Evolutionary conservation across 2,329 filamentous ascomycete genomes (phyloP).

Genomic region (Ceratocystiopsis brevicomis): DNA sequence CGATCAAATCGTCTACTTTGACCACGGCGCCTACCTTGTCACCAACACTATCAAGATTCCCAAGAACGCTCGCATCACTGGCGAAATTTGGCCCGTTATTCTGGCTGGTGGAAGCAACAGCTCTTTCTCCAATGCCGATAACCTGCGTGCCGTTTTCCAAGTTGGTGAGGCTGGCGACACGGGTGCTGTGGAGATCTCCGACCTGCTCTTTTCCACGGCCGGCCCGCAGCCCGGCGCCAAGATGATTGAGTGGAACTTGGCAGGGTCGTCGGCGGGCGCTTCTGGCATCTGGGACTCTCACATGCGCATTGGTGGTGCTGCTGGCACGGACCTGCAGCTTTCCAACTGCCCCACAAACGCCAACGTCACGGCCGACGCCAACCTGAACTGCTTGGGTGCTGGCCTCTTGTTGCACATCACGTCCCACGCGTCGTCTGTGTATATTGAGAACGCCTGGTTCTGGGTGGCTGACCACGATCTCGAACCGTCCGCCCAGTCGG

Average conservation of each 20-base stretch:
- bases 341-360: slow-evolving; percentile 65
- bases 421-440: slow-evolving; percentile 37
- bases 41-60: slow-evolving; percentile 53
- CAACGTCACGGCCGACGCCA: slow-evolving; percentile 24
- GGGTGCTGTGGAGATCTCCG: slow-evolving; percentile 71
- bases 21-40: slow-evolving; percentile 55
- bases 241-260: slow-evolving; percentile 80
- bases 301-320: slow-evolving; percentile 73
- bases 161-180: slow-evolving; percentile 59
- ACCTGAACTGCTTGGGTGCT: slow-evolving; percentile 51
- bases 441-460: slow-evolving; percentile 79
- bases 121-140: slow-evolving; percentile 53
- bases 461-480: slow-evolving; percentile 87
- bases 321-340: slow-evolving; percentile 66
- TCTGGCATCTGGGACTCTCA: slow-evolving; percentile 91
- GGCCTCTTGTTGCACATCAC: slow-evolving; percentile 54
- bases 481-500: slow-evolving; percentile 47
- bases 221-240: slow-evolving; percentile 75
- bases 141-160: slow-evolving; percentile 71
- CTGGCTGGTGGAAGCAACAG: slow-evolving; percentile 51
- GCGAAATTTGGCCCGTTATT: slow-evolving; percentile 81
- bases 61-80: slow-evolving; percentile 69
- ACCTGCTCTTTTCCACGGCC: slow-evolving; percentile 68
- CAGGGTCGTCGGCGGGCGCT: slow-evolving; percentile 44
- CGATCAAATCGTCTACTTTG: slow-evolving; percentile 53